phyloP scores from a whole-genome alignment of 1,139 yeast genomes.

The Diutina catenulata region DNA sequence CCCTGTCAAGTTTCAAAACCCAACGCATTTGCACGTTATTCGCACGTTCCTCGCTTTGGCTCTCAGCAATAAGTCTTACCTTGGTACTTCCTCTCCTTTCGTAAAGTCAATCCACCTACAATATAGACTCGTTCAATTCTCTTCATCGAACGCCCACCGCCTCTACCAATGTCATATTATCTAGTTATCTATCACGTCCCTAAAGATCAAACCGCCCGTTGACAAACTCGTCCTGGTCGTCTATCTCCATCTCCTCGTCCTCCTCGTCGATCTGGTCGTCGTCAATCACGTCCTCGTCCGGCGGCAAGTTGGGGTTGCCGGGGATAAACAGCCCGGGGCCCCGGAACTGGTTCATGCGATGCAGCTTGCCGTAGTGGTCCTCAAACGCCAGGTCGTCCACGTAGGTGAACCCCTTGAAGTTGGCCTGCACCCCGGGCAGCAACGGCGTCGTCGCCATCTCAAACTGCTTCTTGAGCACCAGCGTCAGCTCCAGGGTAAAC shows the following conservation, averaged over 20 bases:
- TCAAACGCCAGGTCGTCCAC: conserved; percentile 93
- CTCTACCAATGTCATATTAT: no score
- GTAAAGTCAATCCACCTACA: no score
- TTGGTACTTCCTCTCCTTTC: no score
- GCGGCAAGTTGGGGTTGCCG: conserved; percentile 67
- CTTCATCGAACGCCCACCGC: no score
- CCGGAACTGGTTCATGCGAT: conserved; percentile 34
- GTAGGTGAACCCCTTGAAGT: conserved; percentile 90
- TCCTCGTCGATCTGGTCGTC: conserved; percentile 5
- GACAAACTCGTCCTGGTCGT: conserved; percentile 34
- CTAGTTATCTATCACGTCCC: background rate
- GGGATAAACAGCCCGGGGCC: conserved; percentile 67
- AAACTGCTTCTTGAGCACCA: conserved; percentile 50
- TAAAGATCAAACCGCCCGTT: conserved; percentile 81
- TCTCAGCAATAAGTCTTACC: no score
- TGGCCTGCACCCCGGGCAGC: conserved; percentile 90
- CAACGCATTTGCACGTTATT: no score
- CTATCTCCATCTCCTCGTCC: conserved; percentile 5
- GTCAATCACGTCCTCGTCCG: conserved; percentile 65
- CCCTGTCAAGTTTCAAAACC: no score
- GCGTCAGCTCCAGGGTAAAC: conserved; percentile 84
- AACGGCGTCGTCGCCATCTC: conserved; percentile 69
- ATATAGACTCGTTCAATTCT: no score
- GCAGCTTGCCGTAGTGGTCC: conserved; percentile 53
- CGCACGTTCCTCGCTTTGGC: no score